Percentiles rank a stretch among this genome's conserved stretches.
Evolutionary conservation across 495 filamentous ascomycete species (phyloP).

Genomic region (Barbatosphaeria neglecta): DNA sequence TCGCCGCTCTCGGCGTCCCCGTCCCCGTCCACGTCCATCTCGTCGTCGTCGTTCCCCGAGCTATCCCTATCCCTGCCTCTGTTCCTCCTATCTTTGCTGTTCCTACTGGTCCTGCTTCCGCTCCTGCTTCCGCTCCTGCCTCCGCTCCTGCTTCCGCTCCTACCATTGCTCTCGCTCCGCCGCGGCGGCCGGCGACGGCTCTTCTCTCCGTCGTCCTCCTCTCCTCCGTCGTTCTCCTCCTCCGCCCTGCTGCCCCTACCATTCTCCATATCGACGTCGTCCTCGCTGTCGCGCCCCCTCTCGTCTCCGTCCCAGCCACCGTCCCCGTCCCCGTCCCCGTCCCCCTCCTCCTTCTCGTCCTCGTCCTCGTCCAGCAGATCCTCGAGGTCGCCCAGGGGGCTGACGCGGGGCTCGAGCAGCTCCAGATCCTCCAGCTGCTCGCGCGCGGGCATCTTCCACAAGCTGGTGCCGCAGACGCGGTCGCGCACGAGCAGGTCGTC

Average conservation of each 20-base stretch:
- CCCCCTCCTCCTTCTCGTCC: constrained; percentile 17
- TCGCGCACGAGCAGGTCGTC: constrained; percentile 86
- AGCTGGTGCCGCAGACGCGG: constrained; percentile 76
- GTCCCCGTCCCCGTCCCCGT: constrained; percentile 8
- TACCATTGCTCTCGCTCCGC: too few species aligned
- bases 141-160: too few species aligned
- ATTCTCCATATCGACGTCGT: background rate
- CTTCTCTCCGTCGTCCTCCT: background rate
- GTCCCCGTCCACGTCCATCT: background rate
- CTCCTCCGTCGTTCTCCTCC: background rate
- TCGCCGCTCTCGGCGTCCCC: background rate
- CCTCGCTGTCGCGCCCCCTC: background rate
- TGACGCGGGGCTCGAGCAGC: constrained; percentile 71
- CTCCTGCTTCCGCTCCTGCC: too few species aligned
- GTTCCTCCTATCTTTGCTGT: too few species aligned
- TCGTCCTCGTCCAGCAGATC: constrained; percentile 62
- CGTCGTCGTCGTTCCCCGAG: background rate
- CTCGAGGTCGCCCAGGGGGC: constrained; percentile 77
- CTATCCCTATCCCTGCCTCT: too few species aligned
- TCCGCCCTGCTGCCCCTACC: background rate
- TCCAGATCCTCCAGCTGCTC: constrained; percentile 83
- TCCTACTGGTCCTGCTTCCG: too few species aligned
- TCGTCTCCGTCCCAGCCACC: too few species aligned
- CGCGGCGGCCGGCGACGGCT: background rate
- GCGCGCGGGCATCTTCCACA: constrained; percentile 83